phyloP scores from a whole-genome alignment of 2,329 filamentous ascomycete genomes.

The Tolypocladium tropicale region DNA sequence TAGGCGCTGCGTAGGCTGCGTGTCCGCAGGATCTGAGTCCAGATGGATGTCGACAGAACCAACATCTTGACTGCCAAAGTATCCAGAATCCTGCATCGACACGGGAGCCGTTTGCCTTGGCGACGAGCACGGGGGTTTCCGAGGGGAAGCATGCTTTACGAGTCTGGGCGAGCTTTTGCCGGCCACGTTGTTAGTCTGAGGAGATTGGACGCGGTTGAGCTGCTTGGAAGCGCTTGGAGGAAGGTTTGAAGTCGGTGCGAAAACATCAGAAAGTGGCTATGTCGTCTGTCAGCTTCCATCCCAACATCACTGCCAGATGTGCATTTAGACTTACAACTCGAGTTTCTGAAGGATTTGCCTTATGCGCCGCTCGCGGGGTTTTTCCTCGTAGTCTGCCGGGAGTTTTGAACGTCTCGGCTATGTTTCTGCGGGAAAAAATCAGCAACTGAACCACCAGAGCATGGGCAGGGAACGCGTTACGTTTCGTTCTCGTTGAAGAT shows the following conservation, averaged over 20 bases:
- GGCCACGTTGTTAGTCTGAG: constrained; percentile 46
- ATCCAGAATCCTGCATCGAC: constrained; percentile 50
- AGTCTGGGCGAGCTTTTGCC: constrained; percentile 20
- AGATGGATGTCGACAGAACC: constrained; percentile 14
- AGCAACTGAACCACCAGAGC: constrained; percentile 1
- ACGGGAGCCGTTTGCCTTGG: constrained; percentile 16
- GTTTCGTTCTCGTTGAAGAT: constrained; percentile 81
- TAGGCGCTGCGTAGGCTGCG: constrained; percentile 9
- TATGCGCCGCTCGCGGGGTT: constrained; percentile 63
- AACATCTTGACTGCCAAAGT: constrained; percentile 54
- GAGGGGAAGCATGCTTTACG: constrained; percentile 21
- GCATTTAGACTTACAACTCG: constrained; percentile 46
- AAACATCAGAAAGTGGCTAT: constrained; percentile 50
- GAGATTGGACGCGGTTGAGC: constrained; percentile 39
- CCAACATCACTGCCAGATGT: background rate
- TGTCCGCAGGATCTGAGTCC: constrained; percentile 11
- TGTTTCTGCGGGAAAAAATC: constrained; percentile 51
- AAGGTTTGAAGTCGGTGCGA: constrained; percentile 45
- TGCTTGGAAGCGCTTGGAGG: constrained; percentile 41
- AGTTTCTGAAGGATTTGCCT: constrained; percentile 43
- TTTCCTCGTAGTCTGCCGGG: constrained; percentile 75
- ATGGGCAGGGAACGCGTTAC: constrained; percentile 36
- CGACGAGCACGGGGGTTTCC: constrained; percentile 18
- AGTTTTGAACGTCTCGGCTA: constrained; percentile 93
- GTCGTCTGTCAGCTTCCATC: constrained; percentile 14